Percentiles rank a stretch among this genome's conserved stretches.
Evolutionary conservation across 2,329 filamentous ascomycete species (phyloP).

Genomic region (Cytospora piceae): DNA sequence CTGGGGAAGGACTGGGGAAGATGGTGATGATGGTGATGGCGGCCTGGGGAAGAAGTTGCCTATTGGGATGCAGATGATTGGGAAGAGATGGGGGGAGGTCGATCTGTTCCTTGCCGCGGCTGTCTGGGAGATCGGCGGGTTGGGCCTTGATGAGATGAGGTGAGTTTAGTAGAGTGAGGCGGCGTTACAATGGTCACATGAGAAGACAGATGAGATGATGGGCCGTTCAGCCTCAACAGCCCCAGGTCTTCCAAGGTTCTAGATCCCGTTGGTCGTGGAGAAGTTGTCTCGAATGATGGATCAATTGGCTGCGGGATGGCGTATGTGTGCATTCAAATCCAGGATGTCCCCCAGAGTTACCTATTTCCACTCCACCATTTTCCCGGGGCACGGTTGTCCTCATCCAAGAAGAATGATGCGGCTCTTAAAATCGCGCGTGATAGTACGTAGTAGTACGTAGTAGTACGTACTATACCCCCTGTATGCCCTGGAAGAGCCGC

Average conservation of each 20-base stretch:
- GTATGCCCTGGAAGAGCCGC: not conserved
- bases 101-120: constrained; percentile 37
- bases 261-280: not conserved
- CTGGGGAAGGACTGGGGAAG: constrained; percentile 34
- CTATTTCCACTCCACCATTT: no score
- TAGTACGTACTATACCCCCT: no score
- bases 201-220: no score
- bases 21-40: no score
- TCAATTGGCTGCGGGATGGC: no score
- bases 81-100: constrained; percentile 37
- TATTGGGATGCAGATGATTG: constrained; percentile 40
- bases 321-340: no score
- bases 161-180: not conserved
- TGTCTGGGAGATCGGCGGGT: constrained; percentile 39
- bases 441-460: no score
- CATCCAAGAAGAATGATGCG: no score
- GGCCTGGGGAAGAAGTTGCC: constrained; percentile 33
- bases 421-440: no score
- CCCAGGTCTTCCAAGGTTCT: not conserved
- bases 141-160: constrained; percentile 35
- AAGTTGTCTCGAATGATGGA: no score
- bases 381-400: no score
- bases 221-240: not conserved
- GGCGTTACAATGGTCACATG: not conserved
- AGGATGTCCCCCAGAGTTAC: no score